phyloP scores from a whole-genome alignment of 352 stramenopile genomes.

The Pythium myriotylum region DNA sequence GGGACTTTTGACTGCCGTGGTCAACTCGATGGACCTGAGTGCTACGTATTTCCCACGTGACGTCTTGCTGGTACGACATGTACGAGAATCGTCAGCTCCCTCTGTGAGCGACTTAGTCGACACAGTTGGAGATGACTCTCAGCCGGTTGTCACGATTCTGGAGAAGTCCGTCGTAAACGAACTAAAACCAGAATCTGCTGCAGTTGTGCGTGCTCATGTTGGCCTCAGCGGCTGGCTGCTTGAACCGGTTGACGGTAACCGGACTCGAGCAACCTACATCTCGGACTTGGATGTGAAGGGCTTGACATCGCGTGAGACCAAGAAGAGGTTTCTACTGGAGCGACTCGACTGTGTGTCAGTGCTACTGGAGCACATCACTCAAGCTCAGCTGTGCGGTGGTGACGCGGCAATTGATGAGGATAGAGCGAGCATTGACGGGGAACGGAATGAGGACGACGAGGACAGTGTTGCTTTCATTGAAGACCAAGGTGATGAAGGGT shows the following conservation, averaged over 20 bases:
- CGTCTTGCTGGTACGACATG: conserved; percentile 73
- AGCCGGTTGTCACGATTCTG: conserved; percentile 70
- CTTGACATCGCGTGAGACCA: conserved; percentile 48
- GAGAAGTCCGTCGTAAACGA: conserved; percentile 84
- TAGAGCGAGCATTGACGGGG: conserved; percentile 39
- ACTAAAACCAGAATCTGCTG: conserved; percentile 47
- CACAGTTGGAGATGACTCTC: conserved; percentile 40
- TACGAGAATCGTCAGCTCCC: conserved; percentile 56
- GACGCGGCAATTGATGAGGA: conserved; percentile 40
- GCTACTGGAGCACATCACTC: conserved; percentile 62
- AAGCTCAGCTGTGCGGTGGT: conserved; percentile 55
- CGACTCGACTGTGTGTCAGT: conserved; percentile 68
- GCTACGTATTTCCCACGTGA: conserved; percentile 56
- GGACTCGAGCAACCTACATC: conserved; percentile 73
- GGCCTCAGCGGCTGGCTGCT: conserved; percentile 76
- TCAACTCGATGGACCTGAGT: conserved; percentile 61
- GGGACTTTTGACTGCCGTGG: conserved; percentile 46
- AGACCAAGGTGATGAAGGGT: conserved; percentile 26
- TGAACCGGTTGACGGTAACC: conserved; percentile 61
- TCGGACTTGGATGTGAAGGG: conserved; percentile 69
- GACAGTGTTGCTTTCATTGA: conserved; percentile 34
- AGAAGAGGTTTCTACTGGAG: conserved; percentile 50
- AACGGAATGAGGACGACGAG: conserved; percentile 38
- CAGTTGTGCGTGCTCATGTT: conserved; percentile 58
- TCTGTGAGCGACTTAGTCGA: conserved; percentile 43